Conservation (phyloP, 1,284 basidiomycete genomes). For the Naganishia albida region DNA sequence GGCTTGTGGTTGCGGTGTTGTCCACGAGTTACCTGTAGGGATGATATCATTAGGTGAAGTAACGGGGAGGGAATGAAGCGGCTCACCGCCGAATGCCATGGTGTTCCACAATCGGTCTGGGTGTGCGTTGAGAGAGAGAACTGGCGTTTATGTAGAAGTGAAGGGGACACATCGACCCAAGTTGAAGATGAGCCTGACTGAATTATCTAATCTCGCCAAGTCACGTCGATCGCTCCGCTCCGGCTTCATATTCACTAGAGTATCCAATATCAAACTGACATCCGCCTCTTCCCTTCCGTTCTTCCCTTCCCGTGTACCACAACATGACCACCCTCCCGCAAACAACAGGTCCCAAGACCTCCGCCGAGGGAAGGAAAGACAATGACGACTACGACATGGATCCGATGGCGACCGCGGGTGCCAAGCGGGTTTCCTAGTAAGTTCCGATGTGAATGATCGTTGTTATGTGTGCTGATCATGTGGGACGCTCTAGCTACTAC, state of each 20-base stretch:
- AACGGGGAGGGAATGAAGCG: background rate
- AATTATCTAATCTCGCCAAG: too few species aligned
- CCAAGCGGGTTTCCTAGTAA: slow-evolving; percentile 37
- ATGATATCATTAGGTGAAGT: too few species aligned
- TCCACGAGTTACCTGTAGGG: slow-evolving; percentile 3
- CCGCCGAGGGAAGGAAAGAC: background rate
- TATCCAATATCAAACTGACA: background rate
- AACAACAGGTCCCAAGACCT: slow-evolving; percentile 4
- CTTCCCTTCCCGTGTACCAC: background rate
- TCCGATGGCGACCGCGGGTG: background rate
- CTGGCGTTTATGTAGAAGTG: too few species aligned
- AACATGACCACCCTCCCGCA: background rate
- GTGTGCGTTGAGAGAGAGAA: too few species aligned
- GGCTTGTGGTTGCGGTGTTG: background rate
- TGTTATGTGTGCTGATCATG: background rate
- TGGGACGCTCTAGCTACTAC: slow-evolving; percentile 40
- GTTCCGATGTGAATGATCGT: slow-evolving; percentile 3
- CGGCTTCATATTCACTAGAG: background rate
- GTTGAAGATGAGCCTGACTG: too few species aligned
- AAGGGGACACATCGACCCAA: too few species aligned
- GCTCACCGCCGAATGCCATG: too few species aligned
- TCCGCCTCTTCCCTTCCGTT: background rate
- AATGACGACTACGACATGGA: slow-evolving; percentile 10
- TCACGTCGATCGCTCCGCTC: too few species aligned
- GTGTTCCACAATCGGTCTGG: too few species aligned